Percentiles rank a stretch among this genome's conserved stretches.
These are phyloP conservation scores for Mrakia hoshinonis DNA, from an alignment of 768 basidiomycete genomes.

Conservation along the genomic window DNA sequence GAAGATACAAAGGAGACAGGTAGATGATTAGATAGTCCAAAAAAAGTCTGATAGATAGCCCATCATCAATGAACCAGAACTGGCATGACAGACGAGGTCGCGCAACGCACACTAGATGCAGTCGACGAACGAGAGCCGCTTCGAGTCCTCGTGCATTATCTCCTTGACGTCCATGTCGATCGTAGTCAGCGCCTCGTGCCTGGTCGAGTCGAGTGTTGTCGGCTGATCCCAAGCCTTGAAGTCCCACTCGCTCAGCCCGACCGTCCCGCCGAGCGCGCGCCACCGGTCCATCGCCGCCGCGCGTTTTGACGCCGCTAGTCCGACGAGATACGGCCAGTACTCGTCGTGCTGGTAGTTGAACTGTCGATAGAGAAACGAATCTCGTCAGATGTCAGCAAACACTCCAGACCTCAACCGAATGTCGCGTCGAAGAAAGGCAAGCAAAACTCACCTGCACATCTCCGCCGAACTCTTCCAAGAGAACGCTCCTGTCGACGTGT, in stretches of 20 bases:
- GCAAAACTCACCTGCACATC: background rate
- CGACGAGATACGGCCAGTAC: conserved; percentile 14
- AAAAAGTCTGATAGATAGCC: too few species aligned
- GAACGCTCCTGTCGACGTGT: background rate
- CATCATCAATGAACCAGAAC: background rate
- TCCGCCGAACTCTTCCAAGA: background rate
- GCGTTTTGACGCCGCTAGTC: conserved; percentile 2
- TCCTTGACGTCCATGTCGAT: background rate
- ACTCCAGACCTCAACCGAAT: background rate
- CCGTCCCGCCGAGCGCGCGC: background rate
- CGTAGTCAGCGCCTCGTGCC: background rate
- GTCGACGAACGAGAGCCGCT: background rate
- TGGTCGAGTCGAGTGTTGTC: background rate
- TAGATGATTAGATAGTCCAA: too few species aligned
- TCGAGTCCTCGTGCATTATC: background rate
- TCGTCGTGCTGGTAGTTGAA: conserved; percentile 13
- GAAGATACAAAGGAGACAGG: too few species aligned
- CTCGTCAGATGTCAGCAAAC: background rate
- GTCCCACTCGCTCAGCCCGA: conserved; percentile 13
- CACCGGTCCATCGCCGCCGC: background rate
- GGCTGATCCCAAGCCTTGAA: conserved; percentile 10
- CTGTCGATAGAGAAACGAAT: background rate
- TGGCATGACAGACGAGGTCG: background rate
- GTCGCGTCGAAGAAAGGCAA: background rate
- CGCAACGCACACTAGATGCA: background rate